Percentiles rank a stretch among this genome's conserved stretches.
phyloP scores from a whole-genome alignment of 768 basidiomycete species.

The Chiua virens region DNA sequence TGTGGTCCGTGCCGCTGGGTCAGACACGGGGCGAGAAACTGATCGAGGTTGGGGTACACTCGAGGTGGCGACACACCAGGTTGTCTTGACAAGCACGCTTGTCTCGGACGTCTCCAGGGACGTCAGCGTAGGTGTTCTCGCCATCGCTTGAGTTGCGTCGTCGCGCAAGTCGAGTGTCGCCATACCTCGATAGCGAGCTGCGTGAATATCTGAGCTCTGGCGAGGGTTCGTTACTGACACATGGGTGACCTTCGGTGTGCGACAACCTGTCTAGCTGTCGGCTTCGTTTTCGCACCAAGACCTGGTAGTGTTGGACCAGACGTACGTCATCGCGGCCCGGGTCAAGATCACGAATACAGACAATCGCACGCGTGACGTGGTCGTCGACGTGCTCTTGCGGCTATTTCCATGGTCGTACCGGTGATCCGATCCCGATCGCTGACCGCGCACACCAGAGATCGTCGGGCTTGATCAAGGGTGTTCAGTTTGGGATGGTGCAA shows the following conservation, averaged over 20 bases:
- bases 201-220: slow-evolving; percentile 37
- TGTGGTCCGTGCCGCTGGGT: slow-evolving; percentile 40
- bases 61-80: slow-evolving; percentile 55
- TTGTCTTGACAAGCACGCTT: slow-evolving; percentile 64
- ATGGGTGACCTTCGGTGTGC: slow-evolving; percentile 44
- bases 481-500: slow-evolving; percentile 56
- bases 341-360: slow-evolving; percentile 74
- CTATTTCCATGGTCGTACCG: slow-evolving; percentile 45
- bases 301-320: slow-evolving; percentile 81
- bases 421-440: too few species aligned
- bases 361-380: slow-evolving; percentile 64
- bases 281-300: slow-evolving; percentile 57
- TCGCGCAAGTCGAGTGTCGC: too few species aligned
- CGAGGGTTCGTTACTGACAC: background rate
- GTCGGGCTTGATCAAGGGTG: slow-evolving; percentile 69
- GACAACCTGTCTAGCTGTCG: slow-evolving; percentile 57
- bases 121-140: slow-evolving; percentile 48
- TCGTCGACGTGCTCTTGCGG: slow-evolving; percentile 75
- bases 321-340: slow-evolving; percentile 69
- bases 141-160: background rate
- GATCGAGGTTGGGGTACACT: slow-evolving; percentile 35
- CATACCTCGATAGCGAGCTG: too few species aligned
- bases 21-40: slow-evolving; percentile 37
- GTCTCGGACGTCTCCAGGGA: slow-evolving; percentile 47
- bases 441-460: slow-evolving; percentile 45